Conservation (phyloP, 2,329 filamentous ascomycete species). For the Xylaria sp. region DNA sequence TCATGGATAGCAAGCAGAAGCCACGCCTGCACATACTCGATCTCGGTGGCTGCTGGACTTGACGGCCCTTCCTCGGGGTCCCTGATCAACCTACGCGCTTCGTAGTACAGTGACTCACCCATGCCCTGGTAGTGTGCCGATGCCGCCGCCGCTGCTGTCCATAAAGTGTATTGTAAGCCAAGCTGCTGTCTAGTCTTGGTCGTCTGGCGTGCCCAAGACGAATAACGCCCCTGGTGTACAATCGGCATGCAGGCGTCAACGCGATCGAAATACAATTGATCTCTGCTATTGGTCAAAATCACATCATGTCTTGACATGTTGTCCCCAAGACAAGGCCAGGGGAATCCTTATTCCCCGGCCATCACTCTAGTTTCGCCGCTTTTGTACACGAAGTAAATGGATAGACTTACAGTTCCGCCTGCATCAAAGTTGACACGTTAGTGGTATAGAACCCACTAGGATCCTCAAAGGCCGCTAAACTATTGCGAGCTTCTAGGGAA, state of each 20-base stretch:
- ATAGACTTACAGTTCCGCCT: constrained; percentile 26
- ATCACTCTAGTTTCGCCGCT: not conserved
- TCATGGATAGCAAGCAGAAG: constrained; percentile 54
- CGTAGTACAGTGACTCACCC: constrained; percentile 25
- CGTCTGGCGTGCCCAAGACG: constrained; percentile 23
- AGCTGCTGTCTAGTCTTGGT: constrained; percentile 24
- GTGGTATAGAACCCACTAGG: constrained; percentile 20
- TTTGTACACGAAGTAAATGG: not conserved
- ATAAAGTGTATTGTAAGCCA: constrained; percentile 27
- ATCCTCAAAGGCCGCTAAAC: constrained; percentile 19
- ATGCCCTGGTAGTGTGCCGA: constrained; percentile 27
- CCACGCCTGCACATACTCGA: constrained; percentile 54
- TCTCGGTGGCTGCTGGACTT: constrained; percentile 11
- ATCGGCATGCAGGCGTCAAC: constrained; percentile 27
- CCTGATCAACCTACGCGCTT: constrained; percentile 18
- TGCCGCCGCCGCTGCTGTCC: constrained; percentile 24
- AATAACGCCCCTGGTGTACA: constrained; percentile 24
- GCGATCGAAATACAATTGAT: constrained; percentile 29
- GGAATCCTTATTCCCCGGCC: not conserved
- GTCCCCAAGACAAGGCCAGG: not conserved
- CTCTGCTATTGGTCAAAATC: constrained; percentile 11
- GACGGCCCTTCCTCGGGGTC: constrained; percentile 10
- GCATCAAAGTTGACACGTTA: constrained; percentile 25
- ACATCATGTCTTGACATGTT: not conserved
- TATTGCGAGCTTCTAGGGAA: constrained; percentile 12